Evolutionary conservation across 192 early-diverging fungal genomes (phyloP).

Genomic region (Coemansia sp.): DNA sequence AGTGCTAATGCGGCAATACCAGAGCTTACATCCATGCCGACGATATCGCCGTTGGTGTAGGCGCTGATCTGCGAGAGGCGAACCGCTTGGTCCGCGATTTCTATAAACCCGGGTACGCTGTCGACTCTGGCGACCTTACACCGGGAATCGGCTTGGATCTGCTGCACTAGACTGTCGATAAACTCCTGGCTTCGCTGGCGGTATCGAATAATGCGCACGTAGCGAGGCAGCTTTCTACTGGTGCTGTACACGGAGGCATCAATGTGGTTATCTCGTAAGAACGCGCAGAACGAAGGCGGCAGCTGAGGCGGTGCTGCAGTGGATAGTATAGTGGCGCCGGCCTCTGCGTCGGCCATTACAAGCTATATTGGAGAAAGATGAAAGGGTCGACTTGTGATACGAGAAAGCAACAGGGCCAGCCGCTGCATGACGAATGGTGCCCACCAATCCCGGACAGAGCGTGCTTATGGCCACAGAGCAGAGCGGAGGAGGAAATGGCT

Average conservation of each 20-base stretch:
- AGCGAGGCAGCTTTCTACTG: conserved; percentile 63
- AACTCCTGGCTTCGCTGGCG: conserved; percentile 35
- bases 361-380: not conserved
- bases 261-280: conserved; percentile 71
- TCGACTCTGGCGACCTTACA: conserved; percentile 51
- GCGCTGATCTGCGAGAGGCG: conserved; percentile 55
- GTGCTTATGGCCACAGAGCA: too few relatives aligned
- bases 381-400: too few relatives aligned
- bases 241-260: conserved; percentile 62
- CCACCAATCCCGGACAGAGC: too few relatives aligned
- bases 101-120: conserved; percentile 64
- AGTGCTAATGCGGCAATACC: conserved; percentile 82
- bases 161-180: conserved; percentile 24
- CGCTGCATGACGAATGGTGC: too few relatives aligned
- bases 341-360: not conserved
- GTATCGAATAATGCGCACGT: conserved; percentile 61
- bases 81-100: conserved; percentile 35
- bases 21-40: conserved; percentile 83
- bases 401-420: too few relatives aligned
- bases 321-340: not conserved
- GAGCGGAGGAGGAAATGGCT: too few relatives aligned
- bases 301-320: conserved; percentile 15
- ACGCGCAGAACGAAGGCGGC: conserved; percentile 64
- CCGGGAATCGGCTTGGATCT: conserved; percentile 51
- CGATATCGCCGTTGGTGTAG: conserved; percentile 50